Base-by-base conservation (phyloP, 805 yeast species). In the Zygoascus tannicola region DNA sequence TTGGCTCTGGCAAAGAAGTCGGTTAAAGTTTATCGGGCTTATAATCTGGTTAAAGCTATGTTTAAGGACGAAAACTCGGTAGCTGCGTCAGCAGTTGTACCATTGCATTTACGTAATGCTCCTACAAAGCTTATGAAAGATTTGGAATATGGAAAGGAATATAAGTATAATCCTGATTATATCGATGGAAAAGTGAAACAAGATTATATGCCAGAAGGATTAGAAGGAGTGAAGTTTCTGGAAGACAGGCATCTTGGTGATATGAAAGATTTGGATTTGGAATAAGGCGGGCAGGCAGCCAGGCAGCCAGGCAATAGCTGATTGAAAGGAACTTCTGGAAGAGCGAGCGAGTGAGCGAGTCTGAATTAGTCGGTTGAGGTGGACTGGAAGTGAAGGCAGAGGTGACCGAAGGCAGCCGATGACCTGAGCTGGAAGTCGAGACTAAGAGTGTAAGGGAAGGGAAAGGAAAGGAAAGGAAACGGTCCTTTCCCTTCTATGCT, bases 71-170 rank as follows among this genome's bases (percentile, higher is more conserved):
- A 74, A n/a, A 82, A 83, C 2, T 73, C 69, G 8, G 30, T 7
- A 26, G 66, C 74, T 41, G 75, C 77, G 15, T 72, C 76, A 33
- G 76, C 85, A 3, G 75, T 80, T 1, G 78, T 82, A 1, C 73
- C 73, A 1, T 42, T 68, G 22, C 97, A 92, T 62, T 67, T 92
- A 32, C 73, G 97, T 51, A 94, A 92, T 60, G 97, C 98, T 0
- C 98, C 99, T 2, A 94, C 98, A 0, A 71, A 70, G 53, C 68
- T 92, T 38, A 92, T 92, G 98, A 73, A 78, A 45, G 94, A 86
- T 41, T 56, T 87, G 47, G 97, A 94, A 0, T 90, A 88, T 59
- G 81, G 84, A 15, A 75, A 80, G 43, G 80, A 78, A 14, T 92
- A 92, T 65, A 85, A 86, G 60, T 94, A 92, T 62, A 87, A 87